These are phyloP conservation scores for Roridomyces roridus DNA, from an alignment of 768 basidiomycete genomes.

Conservation along the genomic window DNA sequence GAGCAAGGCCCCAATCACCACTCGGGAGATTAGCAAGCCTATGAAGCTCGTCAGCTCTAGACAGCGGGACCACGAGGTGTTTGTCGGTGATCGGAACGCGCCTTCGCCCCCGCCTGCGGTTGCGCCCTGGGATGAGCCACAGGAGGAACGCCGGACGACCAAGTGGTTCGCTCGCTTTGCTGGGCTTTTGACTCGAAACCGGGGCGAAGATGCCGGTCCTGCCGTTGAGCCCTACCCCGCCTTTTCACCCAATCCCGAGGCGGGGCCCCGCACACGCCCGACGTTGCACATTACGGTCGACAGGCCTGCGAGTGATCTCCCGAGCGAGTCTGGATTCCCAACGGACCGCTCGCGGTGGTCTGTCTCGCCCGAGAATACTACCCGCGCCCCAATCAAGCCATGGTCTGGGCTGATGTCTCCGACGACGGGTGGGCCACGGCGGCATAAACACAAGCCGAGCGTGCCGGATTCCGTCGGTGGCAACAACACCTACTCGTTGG, in stretches of 20 bases:
- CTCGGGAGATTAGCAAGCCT: constrained; percentile 23
- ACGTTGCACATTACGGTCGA: constrained; percentile 52
- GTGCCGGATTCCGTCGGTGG: constrained; percentile 44
- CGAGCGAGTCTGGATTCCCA: constrained; percentile 25
- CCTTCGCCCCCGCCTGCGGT: neutral
- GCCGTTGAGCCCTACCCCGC: constrained; percentile 20
- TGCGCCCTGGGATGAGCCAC: constrained; percentile 22
- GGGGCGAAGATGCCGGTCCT: constrained; percentile 19
- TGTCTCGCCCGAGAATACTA: constrained; percentile 38
- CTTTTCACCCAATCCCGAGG: constrained; percentile 23
- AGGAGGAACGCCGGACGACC: constrained; percentile 28
- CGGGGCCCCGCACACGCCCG: constrained; percentile 32
- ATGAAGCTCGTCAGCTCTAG: constrained; percentile 22
- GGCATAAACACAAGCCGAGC: constrained; percentile 37
- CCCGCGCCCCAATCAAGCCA: constrained; percentile 27
- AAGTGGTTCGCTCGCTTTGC: constrained; percentile 38
- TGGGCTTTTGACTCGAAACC: constrained; percentile 26
- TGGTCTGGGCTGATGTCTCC: constrained; percentile 42
- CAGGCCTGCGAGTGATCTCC: constrained; percentile 38
- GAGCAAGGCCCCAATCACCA: constrained; percentile 17
- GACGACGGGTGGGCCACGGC: constrained; percentile 31
- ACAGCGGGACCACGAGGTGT: constrained; percentile 20
- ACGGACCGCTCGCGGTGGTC: constrained; percentile 42
- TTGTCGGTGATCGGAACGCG: constrained; percentile 16
- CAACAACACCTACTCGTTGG: constrained; percentile 29